Evolutionary conservation across 2,329 filamentous ascomycete genomes (phyloP), one percentile per base, ranked within the genome.

Genomic region (Aureobasidium zeae): DNA sequence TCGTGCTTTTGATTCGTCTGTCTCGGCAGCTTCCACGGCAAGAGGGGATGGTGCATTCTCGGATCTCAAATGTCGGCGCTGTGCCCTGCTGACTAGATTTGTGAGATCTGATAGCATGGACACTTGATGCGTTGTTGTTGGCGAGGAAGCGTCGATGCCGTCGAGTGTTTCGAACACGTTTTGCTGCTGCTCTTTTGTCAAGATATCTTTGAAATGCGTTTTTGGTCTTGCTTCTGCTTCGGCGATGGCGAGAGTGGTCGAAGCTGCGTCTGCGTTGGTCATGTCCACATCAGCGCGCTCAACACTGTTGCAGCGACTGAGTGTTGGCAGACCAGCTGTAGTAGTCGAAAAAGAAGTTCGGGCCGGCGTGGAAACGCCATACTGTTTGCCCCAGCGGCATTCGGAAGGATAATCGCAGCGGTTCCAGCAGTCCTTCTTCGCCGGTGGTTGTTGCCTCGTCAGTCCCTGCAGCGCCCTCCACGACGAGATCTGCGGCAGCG

Each of bases 361-460:
- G 16, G 43, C 30, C 12, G 55, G 50, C 5, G 52, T 51, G 25
- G 49, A 42, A 2, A 55, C 52, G 4, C 57, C 56, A 15, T 51
- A 58, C 41, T 56, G 53, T 45, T 57, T 60, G 5, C 60, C 59
- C 62, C 62, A 64, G 5, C 66, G 61, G 48, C 68, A 71, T 39
- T 70, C 63, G 20, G 58, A 63, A 0, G 68, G 68, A 45, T 68
- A 71, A 38, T 69, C 63, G 51, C 68, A 71, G 4, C 37, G 50
- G 8, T 56, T 55, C 64, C 66, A 69, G 53, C 68, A 71, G 46
- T 69, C 57, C 41, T 62, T 60, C 15, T 19, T 13, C n/a, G n/a
- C n/a, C n/a, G n/a, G n/a, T 7, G 24, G 39, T 4, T 9, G n/a
- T 5, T 12, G 6, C 3, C 17, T 16, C 3, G 26, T 12, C 2